phyloP scores from a whole-genome alignment of 1,284 basidiomycete species.

The Rhodotorula sp. region DNA sequence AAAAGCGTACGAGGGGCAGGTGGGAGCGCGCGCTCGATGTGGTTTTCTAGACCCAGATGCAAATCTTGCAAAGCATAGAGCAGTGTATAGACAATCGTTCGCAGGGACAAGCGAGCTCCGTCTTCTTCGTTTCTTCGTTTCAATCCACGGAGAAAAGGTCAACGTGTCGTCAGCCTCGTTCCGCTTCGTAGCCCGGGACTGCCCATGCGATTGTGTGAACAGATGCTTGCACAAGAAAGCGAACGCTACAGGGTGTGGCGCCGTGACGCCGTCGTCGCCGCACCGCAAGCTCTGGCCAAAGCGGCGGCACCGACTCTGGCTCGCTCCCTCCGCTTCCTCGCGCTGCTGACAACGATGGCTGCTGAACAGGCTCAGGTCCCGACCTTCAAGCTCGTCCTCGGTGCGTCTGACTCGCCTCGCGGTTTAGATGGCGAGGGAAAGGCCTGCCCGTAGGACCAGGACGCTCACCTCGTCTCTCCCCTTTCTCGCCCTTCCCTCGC shows the following conservation, averaged over 20 bases:
- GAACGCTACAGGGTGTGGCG: too few species aligned
- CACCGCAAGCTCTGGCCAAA: too few species aligned
- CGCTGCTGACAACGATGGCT: slow-evolving; percentile 14
- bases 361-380: slow-evolving; percentile 59
- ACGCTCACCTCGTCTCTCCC: slow-evolving; percentile 3
- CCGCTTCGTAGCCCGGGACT: too few species aligned
- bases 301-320: too few species aligned
- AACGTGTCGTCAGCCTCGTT: too few species aligned
- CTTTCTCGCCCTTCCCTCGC: slow-evolving; percentile 48
- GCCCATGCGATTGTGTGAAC: too few species aligned
- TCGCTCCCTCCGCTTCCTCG: neutral
- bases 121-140: neutral
- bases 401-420: slow-evolving; percentile 57
- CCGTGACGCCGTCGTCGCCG: too few species aligned
- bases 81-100: too few species aligned
- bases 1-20: neutral
- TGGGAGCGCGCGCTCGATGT: neutral
- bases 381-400: slow-evolving; percentile 98
- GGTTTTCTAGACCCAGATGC: neutral
- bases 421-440: neutral
- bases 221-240: too few species aligned
- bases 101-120: too few species aligned
- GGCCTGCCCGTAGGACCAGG: slow-evolving; percentile 1
- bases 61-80: too few species aligned
- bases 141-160: too few species aligned